These are phyloP conservation scores for Oryza rufipogon DNA, from an alignment of 176 grass and related monocot genomes.

Conservation along the genomic window DNA sequence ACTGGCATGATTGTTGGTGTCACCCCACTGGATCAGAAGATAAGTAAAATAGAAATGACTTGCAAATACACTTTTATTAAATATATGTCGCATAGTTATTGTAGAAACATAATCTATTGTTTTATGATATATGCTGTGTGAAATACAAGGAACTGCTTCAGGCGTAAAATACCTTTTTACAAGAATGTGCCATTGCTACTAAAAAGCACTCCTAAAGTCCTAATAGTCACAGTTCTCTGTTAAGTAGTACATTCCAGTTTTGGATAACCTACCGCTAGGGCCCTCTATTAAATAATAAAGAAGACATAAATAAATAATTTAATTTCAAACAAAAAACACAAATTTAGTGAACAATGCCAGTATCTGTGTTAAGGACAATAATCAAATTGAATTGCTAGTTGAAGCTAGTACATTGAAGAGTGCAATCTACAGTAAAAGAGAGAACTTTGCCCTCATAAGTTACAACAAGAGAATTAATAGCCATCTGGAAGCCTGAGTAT, in stretches of 20 bases:
- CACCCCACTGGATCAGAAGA: background rate
- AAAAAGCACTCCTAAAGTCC: background rate
- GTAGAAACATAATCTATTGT: background rate
- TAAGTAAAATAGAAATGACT: background rate
- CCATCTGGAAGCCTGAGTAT: conserved; percentile 4
- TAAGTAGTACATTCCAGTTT: conserved; percentile 1
- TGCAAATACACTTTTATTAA: background rate
- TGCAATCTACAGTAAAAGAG: background rate
- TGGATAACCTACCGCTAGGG: background rate
- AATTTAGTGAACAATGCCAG: conserved; percentile 11
- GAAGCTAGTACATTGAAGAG: background rate
- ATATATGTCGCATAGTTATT: background rate
- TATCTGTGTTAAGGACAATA: background rate
- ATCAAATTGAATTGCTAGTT: background rate
- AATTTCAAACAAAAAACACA: background rate
- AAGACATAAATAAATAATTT: background rate
- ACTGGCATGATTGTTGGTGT: background rate
- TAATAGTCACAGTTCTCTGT: background rate
- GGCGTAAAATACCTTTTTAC: background rate
- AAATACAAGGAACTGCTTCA: background rate
- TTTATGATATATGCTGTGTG: background rate
- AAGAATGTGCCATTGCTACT: background rate
- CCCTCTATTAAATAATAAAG: background rate
- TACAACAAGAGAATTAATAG: background rate
- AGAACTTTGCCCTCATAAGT: background rate